Evolutionary conservation across 2,329 filamentous ascomycete species (phyloP), one percentile per base, ranked within the genome.

Genomic region (Calycina marina): DNA sequence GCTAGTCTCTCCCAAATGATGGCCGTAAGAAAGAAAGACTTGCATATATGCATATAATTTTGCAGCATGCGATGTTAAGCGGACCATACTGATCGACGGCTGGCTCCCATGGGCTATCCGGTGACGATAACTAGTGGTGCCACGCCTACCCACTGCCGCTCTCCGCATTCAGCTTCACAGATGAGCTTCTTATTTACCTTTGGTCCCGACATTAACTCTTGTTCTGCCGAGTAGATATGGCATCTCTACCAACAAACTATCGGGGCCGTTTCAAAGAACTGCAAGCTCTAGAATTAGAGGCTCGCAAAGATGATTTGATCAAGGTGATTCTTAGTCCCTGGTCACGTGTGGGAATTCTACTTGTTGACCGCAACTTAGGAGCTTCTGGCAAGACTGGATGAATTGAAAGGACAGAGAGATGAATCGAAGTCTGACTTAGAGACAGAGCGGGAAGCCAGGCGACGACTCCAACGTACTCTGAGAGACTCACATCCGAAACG

Each of bases 181-280:
- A n/a, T n/a, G n/a, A n/a, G n/a, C n/a, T n/a, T n/a, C n/a, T n/a
- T n/a, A n/a, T n/a, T n/a, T n/a, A n/a, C n/a, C n/a, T n/a, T n/a
- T n/a, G n/a, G n/a, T n/a, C n/a, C n/a, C n/a, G n/a, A n/a, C n/a
- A n/a, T n/a, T n/a, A n/a, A n/a, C n/a, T n/a, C n/a, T n/a, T n/a
- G n/a, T n/a, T n/a, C n/a, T n/a, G n/a, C n/a, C n/a, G n/a, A n/a
- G n/a, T n/a, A n/a, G n/a, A n/a, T n/a, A n/a, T n/a, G n/a, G n/a
- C n/a, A n/a, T n/a, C 20, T 8, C 20, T 9, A 22, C 20, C 20
- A 18, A 16, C 27, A 6, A 15, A 29, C 18, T 29, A 29, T 15
- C 27, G 27, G 15, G 9, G 14, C 18, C 27, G 27, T 8, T 29
- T 29, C 14, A 29, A 29, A 17, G 27, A 29, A 15, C 18, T 29